A percentile compares a stretch with the other conserved stretches of the same genome.
Evolutionary conservation across 352 stramenopile genomes (phyloP).

Genomic region (Phytophthora foliorum): DNA sequence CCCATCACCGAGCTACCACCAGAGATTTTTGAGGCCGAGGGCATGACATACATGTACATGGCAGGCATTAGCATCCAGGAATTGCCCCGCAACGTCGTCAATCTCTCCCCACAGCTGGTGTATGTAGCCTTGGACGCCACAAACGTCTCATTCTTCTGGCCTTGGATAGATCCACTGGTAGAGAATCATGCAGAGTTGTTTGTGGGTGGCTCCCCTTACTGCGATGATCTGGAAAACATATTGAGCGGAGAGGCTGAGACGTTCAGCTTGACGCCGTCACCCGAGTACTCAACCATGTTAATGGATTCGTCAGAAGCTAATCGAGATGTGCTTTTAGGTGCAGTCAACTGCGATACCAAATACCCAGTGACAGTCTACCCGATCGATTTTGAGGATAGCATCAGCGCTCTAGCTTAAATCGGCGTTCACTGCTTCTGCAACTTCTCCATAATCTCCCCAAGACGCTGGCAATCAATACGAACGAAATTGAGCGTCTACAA

Average conservation of each 20-base stretch:
- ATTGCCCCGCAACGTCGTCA: constrained; percentile 30
- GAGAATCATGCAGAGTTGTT: not conserved
- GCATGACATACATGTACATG: constrained; percentile 23
- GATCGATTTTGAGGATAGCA: constrained; percentile 6
- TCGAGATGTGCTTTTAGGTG: not conserved
- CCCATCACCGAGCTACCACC: constrained; percentile 37
- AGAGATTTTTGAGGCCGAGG: constrained; percentile 26
- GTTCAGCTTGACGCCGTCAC: constrained; percentile 1
- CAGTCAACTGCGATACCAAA: not conserved
- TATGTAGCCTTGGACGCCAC: constrained; percentile 15
- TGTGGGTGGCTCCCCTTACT: constrained; percentile 9
- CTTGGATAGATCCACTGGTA: constrained; percentile 31
- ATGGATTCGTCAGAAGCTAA: constrained; percentile 9
- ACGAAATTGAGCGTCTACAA: no score
- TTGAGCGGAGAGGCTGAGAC: constrained; percentile 4
- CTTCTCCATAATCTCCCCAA: no score
- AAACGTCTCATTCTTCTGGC: constrained; percentile 29
- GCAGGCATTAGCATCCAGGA: constrained; percentile 19
- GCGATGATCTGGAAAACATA: constrained; percentile 4
- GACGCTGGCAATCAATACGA: no score
- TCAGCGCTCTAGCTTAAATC: constrained; percentile 1
- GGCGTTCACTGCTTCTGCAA: not conserved
- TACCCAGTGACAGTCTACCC: constrained; percentile 9
- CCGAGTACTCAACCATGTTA: constrained; percentile 7
- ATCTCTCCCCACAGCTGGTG: constrained; percentile 16